Base-by-base conservation (phyloP, 1,284 basidiomycete genomes). In the Marasmius oreades region DNA sequence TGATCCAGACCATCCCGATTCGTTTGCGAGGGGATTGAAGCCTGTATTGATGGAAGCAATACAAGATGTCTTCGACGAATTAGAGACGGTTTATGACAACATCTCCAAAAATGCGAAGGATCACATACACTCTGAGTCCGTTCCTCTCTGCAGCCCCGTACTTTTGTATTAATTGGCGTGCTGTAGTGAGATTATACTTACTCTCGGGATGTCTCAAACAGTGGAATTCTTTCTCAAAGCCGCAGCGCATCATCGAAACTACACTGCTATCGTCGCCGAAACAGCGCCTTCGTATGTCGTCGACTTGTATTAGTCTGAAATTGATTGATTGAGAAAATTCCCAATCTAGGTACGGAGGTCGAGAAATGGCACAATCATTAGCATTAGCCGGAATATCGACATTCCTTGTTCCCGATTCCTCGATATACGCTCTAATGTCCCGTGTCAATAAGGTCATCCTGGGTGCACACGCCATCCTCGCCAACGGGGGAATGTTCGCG, bases 401-500 rank as follows among this genome's bases (percentile, higher is more conserved):
- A 18, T 90, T 98, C 68, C 88, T 99, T 52, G 89, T 99, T 46
- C 95, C 96, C 39, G 96, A 98, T 72, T 93, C 92, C 16, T 93
- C 93, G 39, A 89, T 98, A 69, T 97, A 92, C 69, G 93, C 94
- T 12, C 83, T 99, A 62, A 93, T 99, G 88, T 96, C 96, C 3
- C 87, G 96, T 59, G 92, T 98, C 53, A 97, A 95, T 73, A 99
- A 99, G 75, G 90, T 98, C 61, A 86, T 98, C 60, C 81, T 98
- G 51, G 93, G 93, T 48, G 92, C 95, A 7, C 96, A 98, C 70
- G 87, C 91, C 8, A 91, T 99, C 62, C 85, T 97, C 44, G 95
- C 96, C 31, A 97, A 98, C 68, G 96, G 96, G 20, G 95, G 95
- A 1, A 87, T 98, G 77, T 94, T 97, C 66, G 89, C 93, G 1